Evolutionary conservation across 2,329 filamentous ascomycete species (phyloP).

Genomic region (Westerdykella aurantiaca): DNA sequence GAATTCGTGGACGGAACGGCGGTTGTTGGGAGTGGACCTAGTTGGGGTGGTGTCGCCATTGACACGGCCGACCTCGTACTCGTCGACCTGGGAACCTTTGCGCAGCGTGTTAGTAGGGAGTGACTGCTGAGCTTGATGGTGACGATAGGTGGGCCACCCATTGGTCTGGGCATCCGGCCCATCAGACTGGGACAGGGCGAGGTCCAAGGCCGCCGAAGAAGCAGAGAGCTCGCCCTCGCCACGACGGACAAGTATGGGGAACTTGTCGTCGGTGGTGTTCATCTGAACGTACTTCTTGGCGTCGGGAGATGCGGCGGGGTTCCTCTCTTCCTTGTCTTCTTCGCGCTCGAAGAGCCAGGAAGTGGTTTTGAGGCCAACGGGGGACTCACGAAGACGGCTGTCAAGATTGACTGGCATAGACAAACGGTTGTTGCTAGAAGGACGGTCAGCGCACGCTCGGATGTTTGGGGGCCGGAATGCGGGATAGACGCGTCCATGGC

Average conservation of each 20-base stretch:
- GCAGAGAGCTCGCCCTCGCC: constrained; percentile 62
- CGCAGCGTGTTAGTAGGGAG: constrained; percentile 52
- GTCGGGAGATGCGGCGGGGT: constrained; percentile 55
- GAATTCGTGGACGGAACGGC: constrained; percentile 46
- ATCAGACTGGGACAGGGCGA: constrained; percentile 64
- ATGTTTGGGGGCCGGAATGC: constrained; percentile 5
- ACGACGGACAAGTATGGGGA: constrained; percentile 73
- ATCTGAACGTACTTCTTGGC: constrained; percentile 65
- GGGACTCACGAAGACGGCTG: constrained; percentile 51
- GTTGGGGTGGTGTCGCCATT: constrained; percentile 41
- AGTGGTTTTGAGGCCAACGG: constrained; percentile 62
- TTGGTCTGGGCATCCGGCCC: constrained; percentile 51
- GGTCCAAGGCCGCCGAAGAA: constrained; percentile 73
- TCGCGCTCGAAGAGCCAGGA: constrained; percentile 80
- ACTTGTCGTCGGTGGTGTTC: constrained; percentile 73
- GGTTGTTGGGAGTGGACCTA: constrained; percentile 38
- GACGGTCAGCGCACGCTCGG: constrained; percentile 16
- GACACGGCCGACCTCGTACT: constrained; percentile 27
- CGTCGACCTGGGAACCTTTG: constrained; percentile 35
- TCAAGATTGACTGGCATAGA: constrained; percentile 81
- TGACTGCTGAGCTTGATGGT: constrained; percentile 59
- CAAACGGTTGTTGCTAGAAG: constrained; percentile 71
- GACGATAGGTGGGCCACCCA: constrained; percentile 57
- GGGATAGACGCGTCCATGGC: neutral
- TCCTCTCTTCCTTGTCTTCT: constrained; percentile 49